Evolutionary conservation across 2,329 filamentous ascomycete species (phyloP), one percentile per base, ranked within the genome.

Genomic region (Monosporascus sp.): DNA sequence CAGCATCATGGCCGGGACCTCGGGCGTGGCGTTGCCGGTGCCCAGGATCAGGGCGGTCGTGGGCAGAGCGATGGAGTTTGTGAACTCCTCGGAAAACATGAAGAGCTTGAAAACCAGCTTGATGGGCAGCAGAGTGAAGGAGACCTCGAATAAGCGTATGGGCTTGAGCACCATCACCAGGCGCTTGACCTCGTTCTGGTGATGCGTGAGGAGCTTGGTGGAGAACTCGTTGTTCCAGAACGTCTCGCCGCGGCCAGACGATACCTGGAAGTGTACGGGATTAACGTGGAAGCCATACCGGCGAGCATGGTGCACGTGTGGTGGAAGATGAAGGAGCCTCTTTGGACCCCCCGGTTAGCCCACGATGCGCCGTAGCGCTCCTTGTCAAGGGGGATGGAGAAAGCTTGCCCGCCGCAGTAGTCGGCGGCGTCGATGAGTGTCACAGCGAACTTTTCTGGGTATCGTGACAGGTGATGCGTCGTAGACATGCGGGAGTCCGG

Each of bases 261-360:
- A 79, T 11, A 82, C 72, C 56, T 81, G 79, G 31, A 82, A 69
- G 47, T 77, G 73, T 25, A 82, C 78, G 0, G 79, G 79, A 60
- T 81, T 77, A 8, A 78, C 78, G 58, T 74, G 73, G 60, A 73
- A 76, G 6, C 79, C 78, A 60, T 81, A 77, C 17, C 77, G 70
- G 75, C 73, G 56, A 82, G 82, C 78, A 82, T 81, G 48, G 78
- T 80, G 68, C 80, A 68, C 9, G 79, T 83, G 59, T 83, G 80
- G 59, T 82, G 79, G 63, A 82, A 83, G 56, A 82, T 82, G 65
- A 78, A 78, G 38, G 76, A 79, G 38, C 79, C 80, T 45, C 80
- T 79, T 56, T 83, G 79, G 1, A 82, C 82, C 49, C 82, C 82
- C 58, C 85, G 81, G 59, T 85, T 85, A 59, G 82, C 73, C 81